Conservation (phyloP, 2,329 filamentous ascomycete genomes). For the Sporothrix luriei region DNA sequence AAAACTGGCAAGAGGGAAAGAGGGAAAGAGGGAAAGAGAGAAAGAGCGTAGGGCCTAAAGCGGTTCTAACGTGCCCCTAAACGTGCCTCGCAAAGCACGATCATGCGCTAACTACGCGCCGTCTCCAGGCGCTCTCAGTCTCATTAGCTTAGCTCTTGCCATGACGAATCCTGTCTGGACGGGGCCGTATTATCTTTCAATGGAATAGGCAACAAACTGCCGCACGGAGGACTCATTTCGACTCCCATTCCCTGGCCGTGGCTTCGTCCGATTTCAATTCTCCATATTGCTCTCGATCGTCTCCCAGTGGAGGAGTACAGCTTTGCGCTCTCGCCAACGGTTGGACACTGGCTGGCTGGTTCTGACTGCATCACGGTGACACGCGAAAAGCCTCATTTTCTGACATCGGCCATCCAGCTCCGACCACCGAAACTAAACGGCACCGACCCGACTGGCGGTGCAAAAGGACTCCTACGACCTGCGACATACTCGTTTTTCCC, state of each 20-base stretch:
- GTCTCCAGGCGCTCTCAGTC: slow-evolving; percentile 2
- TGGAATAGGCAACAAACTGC: slow-evolving; percentile 25
- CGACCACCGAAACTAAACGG: not conserved
- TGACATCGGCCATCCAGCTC: not conserved
- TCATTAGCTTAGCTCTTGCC: not conserved
- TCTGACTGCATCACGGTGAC: slow-evolving; percentile 18
- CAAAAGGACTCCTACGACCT: not conserved
- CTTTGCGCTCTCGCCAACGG: not conserved
- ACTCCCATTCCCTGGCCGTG: not conserved
- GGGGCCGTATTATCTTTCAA: not conserved
- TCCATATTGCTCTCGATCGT: not conserved
- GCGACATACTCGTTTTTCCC: not conserved
- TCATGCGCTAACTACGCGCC: not conserved
- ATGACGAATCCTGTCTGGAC: slow-evolving; percentile 23
- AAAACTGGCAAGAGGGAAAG: not conserved
- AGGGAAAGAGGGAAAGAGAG: not conserved
- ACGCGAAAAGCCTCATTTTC: slow-evolving; percentile 23
- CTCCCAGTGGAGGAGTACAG: not conserved
- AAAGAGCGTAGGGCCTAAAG: slow-evolving; percentile 11
- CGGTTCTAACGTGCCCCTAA: not conserved
- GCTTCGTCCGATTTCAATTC: not conserved
- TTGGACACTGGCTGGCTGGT: slow-evolving; percentile 3
- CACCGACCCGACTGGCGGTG: not conserved
- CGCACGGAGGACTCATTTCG: not conserved
- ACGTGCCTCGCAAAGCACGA: not conserved